Base-by-base conservation (phyloP, 768 basidiomycete genomes). In the Lactarius indigo region DNA sequence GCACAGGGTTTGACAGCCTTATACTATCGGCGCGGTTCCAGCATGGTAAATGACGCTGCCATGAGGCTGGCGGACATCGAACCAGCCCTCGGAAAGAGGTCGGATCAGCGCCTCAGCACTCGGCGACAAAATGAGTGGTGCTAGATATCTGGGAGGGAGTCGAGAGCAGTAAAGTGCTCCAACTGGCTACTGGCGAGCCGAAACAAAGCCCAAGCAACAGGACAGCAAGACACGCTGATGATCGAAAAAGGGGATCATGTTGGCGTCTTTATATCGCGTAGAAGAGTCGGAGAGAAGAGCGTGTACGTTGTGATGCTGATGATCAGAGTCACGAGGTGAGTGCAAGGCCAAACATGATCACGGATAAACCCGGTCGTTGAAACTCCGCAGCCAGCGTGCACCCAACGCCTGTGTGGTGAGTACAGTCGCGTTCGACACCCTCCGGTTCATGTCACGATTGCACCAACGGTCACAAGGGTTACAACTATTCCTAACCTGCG, bases 41-140 rank as follows among this genome's bases (percentile, higher is more conserved):
- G 57, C 62, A 64, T 64, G 61, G 61, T 41, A 26, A 33, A 39
- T 12, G 28, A 28, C 57, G 41, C 57, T 30, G 62, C 39, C 66
- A 66, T 64, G 66, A 57, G 62, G 52, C 66, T 39, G 26, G 44
- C 62, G 57, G 62, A 64, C 66, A 55, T 68, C 23, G 52, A 68
- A 64, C 57, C 41, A 23, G n/a, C 28, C n/a, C 28, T 50, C 44
- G 61, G 61, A 63, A 33, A 8, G 56, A 37, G 39, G 12, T 33
- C 18, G 60, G 59, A 61, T 41, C 42, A 39, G 20, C 17, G 26
- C 26, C 18, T n/a, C 17, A 63, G 35, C 2, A 6, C 18, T 8
- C n/a, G 63, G 35, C 2, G 17, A 33, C 13, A n/a, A 39, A 57
- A 31, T 20, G 52, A 3, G 30, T 18, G 50, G 30, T n/a, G 47